Evolutionary conservation across 108 stramenopile genomes (phyloP), one percentile per base, ranked within the genome.

Genomic region (Stephanodiscus minutulus): DNA sequence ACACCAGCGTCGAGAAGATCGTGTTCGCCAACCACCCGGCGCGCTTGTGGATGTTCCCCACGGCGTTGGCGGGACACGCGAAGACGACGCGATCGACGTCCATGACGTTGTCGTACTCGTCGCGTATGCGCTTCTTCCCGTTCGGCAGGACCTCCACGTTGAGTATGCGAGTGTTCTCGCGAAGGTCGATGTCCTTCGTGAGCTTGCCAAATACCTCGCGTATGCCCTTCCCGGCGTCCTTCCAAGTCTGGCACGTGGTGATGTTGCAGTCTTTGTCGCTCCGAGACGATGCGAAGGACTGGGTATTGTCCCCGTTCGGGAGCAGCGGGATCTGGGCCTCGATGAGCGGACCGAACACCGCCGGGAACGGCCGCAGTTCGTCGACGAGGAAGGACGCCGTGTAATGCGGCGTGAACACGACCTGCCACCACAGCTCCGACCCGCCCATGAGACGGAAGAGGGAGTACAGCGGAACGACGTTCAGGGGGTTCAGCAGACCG

Each of bases 221-320:
- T 41, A 85, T 85, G 24, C 84, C 84, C 52, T 79, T 82, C 9
- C 84, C 84, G 22, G 84, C 84, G 55, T 85, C 81, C 66, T 85
- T 82, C 84, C 81, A 85, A 25, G 84, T 85, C 36, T 82, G 81
- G 57, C 84, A 85, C 7, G 84, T 85, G 37, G 80, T 79, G 24
- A 85, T 69, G 36, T 82, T 79, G 66, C 84, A 85, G 50, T 85
- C 84, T 7, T 39, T 54, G 29, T 79, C 77, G 49, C 70, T 66
- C 18, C 72, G 71, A 27, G 48, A 24, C 22, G 81, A 82, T 24
- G 35, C 9, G 31, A 82, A 82, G 4, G 66, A 60, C 60, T 66
- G 67, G 17, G 84, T 50, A 48, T 85, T 85, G 35, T 64, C 47
- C 6, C 59, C 44, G 48, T 69, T 79, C n/a, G 84, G 84, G 3